A percentile compares a stretch with the other conserved stretches of the same genome.
Conservation (phyloP, 2,329 filamentous ascomycete species). For the Mariannaea elegans region DNA sequence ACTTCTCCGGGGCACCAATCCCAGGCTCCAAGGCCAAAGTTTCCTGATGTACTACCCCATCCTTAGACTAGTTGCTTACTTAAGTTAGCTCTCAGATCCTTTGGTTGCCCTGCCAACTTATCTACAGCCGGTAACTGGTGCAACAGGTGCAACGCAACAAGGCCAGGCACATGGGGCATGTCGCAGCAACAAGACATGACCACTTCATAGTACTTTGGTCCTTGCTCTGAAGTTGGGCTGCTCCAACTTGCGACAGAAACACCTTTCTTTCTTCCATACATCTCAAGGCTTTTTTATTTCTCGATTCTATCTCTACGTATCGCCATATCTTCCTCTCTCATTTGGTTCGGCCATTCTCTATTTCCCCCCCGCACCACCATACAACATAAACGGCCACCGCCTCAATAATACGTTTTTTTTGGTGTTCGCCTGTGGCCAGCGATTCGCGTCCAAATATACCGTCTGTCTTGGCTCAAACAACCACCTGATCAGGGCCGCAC, state of each 20-base stretch:
- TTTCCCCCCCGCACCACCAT: neutral
- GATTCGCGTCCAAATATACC: slow-evolving; percentile 13
- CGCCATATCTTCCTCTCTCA: neutral
- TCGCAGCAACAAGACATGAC: slow-evolving; percentile 20
- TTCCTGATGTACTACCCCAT: too few relatives aligned
- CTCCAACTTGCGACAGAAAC: slow-evolving; percentile 23
- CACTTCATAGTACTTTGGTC: slow-evolving; percentile 33
- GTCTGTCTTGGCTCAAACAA: neutral
- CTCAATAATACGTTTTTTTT: slow-evolving; percentile 13
- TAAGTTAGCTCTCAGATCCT: neutral
- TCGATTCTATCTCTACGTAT: neutral
- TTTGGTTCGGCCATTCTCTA: slow-evolving; percentile 9
- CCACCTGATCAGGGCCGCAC: slow-evolving; percentile 3
- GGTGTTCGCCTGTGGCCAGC: slow-evolving; percentile 9
- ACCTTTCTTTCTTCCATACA: slow-evolving; percentile 9
- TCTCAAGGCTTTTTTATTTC: neutral
- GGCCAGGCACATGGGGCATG: slow-evolving; percentile 12
- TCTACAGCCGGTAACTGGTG: slow-evolving; percentile 43
- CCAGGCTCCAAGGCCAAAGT: neutral
- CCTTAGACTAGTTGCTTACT: too few relatives aligned
- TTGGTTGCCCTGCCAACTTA: slow-evolving; percentile 48
- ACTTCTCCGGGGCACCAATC: neutral
- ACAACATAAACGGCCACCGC: slow-evolving; percentile 17
- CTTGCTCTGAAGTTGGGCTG: slow-evolving; percentile 17
- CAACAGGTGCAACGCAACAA: slow-evolving; percentile 34